Percentiles rank a stretch among this genome's conserved stretches.
These are phyloP conservation scores for Asterophora lycoperdoides DNA, from an alignment of 768 basidiomycete genomes.

Conservation along the genomic window DNA sequence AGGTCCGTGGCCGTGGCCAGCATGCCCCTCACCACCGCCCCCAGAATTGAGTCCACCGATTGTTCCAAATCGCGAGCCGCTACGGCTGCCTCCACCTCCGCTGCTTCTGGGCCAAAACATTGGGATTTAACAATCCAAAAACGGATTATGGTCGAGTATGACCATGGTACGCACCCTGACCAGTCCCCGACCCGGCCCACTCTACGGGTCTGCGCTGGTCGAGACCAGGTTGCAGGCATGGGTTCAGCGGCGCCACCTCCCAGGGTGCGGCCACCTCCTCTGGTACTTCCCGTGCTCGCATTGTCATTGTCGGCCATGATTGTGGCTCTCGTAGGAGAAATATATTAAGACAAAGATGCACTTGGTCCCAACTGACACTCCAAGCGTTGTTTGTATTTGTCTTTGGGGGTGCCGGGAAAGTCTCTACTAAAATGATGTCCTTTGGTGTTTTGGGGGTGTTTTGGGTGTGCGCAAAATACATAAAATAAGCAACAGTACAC, in stretches of 20 bases:
- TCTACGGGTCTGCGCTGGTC: slow-evolving; percentile 34
- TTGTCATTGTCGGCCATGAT: slow-evolving; percentile 35
- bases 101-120: slow-evolving; percentile 1
- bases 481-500: no score
- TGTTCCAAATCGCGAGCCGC: slow-evolving; percentile 25
- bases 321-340: neutral
- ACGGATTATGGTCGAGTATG: neutral
- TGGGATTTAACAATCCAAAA: neutral
- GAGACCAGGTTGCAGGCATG: slow-evolving; percentile 44
- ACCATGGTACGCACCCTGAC: slow-evolving; percentile 27
- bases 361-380: no score
- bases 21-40: neutral
- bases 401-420: no score
- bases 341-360: neutral
- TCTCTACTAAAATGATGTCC: no score
- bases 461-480: no score
- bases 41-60: slow-evolving; percentile 22
- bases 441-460: no score
- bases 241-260: slow-evolving; percentile 46
- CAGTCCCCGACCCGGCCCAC: slow-evolving; percentile 54
- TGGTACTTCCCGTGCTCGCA: slow-evolving; percentile 20
- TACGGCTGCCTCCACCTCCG: slow-evolving; percentile 10
- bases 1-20: slow-evolving; percentile 11
- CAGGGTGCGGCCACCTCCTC: slow-evolving; percentile 40
- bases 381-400: no score